Conservation (phyloP, 192 early-diverging fungal species). For the Backusella luteola region DNA sequence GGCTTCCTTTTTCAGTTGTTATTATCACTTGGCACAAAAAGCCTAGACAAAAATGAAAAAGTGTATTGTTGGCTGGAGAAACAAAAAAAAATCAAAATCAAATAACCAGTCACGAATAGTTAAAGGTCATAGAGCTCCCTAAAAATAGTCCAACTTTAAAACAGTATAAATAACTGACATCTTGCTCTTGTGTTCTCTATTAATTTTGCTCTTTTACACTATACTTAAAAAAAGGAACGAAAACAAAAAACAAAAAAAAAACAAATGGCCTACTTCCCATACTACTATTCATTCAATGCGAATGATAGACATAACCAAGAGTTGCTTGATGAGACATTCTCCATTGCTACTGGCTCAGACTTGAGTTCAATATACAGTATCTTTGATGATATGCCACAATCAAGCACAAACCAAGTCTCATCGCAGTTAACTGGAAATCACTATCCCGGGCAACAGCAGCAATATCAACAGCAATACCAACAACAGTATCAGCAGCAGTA, state of each 20-base stretch:
- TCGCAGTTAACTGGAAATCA: neutral
- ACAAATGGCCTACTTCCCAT: neutral
- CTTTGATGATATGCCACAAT: neutral
- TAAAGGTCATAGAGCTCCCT: neutral
- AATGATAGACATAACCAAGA: conserved; percentile 8
- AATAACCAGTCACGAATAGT: neutral
- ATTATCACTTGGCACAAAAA: neutral
- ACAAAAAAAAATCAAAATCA: neutral
- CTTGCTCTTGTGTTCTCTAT: neutral
- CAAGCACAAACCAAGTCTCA: neutral
- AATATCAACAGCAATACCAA: neutral
- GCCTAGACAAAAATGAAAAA: neutral
- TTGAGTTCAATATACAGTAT: neutral
- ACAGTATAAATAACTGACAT: conserved; percentile 2
- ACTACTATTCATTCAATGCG: neutral
- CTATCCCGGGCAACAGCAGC: neutral
- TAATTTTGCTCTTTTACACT: neutral
- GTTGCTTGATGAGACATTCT: neutral
- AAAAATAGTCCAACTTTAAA: neutral
- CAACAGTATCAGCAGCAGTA: neutral
- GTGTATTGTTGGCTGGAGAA: neutral
- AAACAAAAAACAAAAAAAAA: neutral
- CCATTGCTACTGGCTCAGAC: conserved; percentile 8
- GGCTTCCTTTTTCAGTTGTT: neutral
- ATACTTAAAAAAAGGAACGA: neutral